Evolutionary conservation across 805 yeast species (phyloP).

Genomic region (Metschnikowia lachancei): DNA sequence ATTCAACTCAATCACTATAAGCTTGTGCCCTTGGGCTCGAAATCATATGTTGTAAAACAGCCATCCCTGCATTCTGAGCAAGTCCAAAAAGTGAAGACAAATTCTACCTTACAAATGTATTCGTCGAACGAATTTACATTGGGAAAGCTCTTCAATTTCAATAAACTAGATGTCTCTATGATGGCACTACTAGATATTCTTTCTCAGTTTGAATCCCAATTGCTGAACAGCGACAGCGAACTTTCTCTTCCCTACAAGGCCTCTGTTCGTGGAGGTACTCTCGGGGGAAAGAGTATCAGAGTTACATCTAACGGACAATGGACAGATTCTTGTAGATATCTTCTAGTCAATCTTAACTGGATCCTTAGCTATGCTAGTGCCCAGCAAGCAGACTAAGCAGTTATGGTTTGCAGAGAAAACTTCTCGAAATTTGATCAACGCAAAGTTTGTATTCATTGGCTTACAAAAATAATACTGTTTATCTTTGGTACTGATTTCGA

Average conservation of each 20-base stretch:
- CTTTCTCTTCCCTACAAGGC: constrained; percentile 75
- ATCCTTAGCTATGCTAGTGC: constrained; percentile 67
- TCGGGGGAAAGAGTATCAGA: constrained; percentile 75
- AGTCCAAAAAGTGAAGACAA: constrained; percentile 16
- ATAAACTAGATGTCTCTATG: constrained; percentile 77
- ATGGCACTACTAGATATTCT: constrained; percentile 69
- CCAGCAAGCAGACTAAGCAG: constrained; percentile 13
- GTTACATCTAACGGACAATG: constrained; percentile 75
- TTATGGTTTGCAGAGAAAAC: no score
- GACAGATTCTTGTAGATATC: constrained; percentile 84
- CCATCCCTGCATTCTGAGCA: neutral
- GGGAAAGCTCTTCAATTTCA: constrained; percentile 69
- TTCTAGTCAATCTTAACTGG: constrained; percentile 80
- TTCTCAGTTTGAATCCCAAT: constrained; percentile 45
- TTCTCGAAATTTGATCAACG: no score
- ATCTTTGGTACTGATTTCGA: no score
- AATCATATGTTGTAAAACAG: constrained; percentile 65
- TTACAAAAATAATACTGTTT: no score
- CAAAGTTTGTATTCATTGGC: no score
- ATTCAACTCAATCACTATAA: constrained; percentile 58
- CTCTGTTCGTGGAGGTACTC: constrained; percentile 52
- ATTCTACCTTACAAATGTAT: constrained; percentile 52
- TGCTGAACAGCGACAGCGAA: constrained; percentile 47
- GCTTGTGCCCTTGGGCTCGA: constrained; percentile 80
- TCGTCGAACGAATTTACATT: constrained; percentile 72